phyloP scores from a whole-genome alignment of 106 monocot species.

The Acorus gramineus region DNA sequence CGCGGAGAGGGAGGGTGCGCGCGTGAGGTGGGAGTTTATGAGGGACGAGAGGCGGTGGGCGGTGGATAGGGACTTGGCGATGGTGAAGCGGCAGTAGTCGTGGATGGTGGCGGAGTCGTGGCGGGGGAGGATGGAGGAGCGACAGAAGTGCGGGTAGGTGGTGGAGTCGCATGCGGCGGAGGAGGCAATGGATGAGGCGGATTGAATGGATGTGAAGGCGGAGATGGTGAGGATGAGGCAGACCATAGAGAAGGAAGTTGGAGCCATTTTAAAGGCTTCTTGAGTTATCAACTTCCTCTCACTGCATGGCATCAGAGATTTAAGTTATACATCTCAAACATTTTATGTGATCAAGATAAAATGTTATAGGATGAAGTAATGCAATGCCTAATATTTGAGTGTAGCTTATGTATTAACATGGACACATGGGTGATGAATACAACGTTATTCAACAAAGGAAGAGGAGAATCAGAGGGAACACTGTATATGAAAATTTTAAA shows the following conservation, averaged over 20 bases:
- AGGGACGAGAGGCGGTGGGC: slow-evolving; percentile 20
- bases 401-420: no score
- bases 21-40: slow-evolving; percentile 17
- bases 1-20: neutral
- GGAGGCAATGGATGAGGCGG: slow-evolving; percentile 16
- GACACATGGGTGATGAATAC: no score
- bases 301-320: no score
- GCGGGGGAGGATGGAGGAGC: slow-evolving; percentile 21
- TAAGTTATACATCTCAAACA: no score
- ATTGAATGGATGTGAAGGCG: neutral
- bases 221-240: slow-evolving; percentile 11
- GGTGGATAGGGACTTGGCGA: slow-evolving; percentile 32
- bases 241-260: slow-evolving; percentile 1
- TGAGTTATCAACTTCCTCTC: neutral
- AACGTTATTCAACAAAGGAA: no score
- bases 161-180: slow-evolving; percentile 35
- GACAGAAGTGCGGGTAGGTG: slow-evolving; percentile 40
- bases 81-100: slow-evolving; percentile 39
- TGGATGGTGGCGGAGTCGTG: slow-evolving; percentile 23
- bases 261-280: neutral
- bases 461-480: no score
- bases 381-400: no score
- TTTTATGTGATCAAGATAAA: no score
- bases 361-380: no score
- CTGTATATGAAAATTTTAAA: no score